Conservation (phyloP, 352 stramenopile species). For the Phytophthora pinifolia region DNA sequence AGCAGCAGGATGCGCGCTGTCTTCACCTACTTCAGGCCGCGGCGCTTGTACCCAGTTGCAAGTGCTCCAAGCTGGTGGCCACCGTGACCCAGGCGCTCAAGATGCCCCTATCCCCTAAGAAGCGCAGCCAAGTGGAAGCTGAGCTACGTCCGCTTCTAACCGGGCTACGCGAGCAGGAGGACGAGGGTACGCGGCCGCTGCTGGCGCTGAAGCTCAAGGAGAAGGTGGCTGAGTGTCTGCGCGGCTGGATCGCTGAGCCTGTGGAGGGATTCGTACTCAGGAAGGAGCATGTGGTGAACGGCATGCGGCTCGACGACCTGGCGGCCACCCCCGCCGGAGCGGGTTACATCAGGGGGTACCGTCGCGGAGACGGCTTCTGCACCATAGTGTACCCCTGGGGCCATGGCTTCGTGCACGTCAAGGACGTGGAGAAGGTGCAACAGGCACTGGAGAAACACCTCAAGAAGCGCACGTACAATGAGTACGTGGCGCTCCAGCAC, state of each 20-base stretch:
- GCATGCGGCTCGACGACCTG: constrained; percentile 60
- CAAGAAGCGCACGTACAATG: constrained; percentile 49
- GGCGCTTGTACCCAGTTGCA: constrained; percentile 61
- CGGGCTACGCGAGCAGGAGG: constrained; percentile 11
- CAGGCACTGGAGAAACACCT: constrained; percentile 35
- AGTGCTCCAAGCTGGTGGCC: constrained; percentile 48
- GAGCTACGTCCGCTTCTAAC: constrained; percentile 32
- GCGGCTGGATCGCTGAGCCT: constrained; percentile 67
- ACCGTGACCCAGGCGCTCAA: constrained; percentile 52
- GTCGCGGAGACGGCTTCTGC: constrained; percentile 58
- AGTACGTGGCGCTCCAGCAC: constrained; percentile 63
- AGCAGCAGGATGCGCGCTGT: constrained; percentile 64
- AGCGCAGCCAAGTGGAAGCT: constrained; percentile 35
- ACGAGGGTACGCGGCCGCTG: constrained; percentile 25
- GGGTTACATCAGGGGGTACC: constrained; percentile 63
- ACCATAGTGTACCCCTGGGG: constrained; percentile 75
- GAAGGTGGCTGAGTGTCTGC: constrained; percentile 61
- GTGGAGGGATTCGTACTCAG: constrained; percentile 67
- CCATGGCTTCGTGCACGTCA: constrained; percentile 66
- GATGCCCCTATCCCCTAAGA: constrained; percentile 37
- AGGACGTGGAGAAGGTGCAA: constrained; percentile 49
- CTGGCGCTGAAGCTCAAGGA: constrained; percentile 70
- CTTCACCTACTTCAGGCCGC: constrained; percentile 69
- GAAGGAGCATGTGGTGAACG: constrained; percentile 70
- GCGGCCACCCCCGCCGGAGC: constrained; percentile 60